Conservation (phyloP, 2,329 filamentous ascomycete species). For the Podosphaera aphanis region DNA sequence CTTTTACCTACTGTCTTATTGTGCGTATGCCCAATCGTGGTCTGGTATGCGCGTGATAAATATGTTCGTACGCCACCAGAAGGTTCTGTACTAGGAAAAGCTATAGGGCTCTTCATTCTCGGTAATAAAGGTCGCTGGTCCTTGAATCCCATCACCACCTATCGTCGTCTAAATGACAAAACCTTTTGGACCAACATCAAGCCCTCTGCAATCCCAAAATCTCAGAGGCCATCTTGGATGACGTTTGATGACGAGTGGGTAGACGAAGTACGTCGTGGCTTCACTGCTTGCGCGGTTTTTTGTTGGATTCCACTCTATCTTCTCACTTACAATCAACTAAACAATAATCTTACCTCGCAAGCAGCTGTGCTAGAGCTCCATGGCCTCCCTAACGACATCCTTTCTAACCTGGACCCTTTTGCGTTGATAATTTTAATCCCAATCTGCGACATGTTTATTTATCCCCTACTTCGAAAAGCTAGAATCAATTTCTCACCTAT, state of each 20-base stretch:
- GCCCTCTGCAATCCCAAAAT: conserved; percentile 34
- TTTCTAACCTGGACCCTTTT: conserved; percentile 55
- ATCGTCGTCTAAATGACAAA: conserved; percentile 26
- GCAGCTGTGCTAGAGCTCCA: conserved; percentile 41
- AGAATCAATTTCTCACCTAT: conserved; percentile 49
- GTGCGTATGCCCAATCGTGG: conserved; percentile 34
- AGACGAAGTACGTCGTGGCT: conserved; percentile 49
- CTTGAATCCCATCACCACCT: conserved; percentile 34
- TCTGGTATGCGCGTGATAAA: conserved; percentile 31
- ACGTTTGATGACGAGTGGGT: conserved; percentile 68
- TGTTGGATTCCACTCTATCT: conserved; percentile 29
- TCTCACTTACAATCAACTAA: conserved; percentile 35
- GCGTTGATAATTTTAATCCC: conserved; percentile 55
- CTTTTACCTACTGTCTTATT: conserved; percentile 44
- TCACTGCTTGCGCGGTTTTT: conserved; percentile 48
- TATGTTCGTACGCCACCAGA: conserved; percentile 43
- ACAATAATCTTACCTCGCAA: conserved; percentile 37
- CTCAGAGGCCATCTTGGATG: conserved; percentile 45
- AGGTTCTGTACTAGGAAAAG: conserved; percentile 48
- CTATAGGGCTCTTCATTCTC: conserved; percentile 33
- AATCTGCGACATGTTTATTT: conserved; percentile 43
- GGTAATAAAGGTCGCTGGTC: conserved; percentile 42
- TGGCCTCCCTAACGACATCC: conserved; percentile 54
- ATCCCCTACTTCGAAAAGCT: conserved; percentile 39
- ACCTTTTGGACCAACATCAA: conserved; percentile 45